Percentiles rank a stretch among this genome's conserved stretches.
Conservation (phyloP, 1,284 basidiomycete genomes). For the Sporisorium exsertum region DNA sequence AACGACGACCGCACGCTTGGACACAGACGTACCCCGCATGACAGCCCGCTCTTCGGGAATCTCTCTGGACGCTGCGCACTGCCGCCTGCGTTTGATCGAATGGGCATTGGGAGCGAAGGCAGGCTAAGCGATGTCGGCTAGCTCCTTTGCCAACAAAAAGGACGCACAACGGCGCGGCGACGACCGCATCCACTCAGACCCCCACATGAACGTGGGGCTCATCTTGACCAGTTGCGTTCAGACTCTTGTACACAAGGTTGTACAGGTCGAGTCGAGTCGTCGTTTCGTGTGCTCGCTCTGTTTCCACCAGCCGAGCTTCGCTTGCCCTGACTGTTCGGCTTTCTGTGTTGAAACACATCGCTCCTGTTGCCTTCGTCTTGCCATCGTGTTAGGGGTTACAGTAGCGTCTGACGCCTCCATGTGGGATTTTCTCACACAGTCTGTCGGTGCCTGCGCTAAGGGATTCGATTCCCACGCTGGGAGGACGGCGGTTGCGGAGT, state of each 20-base stretch:
- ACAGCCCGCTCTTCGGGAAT: constrained; percentile 4
- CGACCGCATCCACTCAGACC: constrained; percentile 1
- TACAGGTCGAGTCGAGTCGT: not conserved
- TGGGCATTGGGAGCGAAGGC: not conserved
- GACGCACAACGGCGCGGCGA: not conserved
- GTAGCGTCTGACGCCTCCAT: not conserved
- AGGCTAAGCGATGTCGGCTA: constrained; percentile 2
- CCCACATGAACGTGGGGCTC: not conserved
- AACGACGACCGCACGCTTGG: not conserved
- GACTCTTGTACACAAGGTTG: not conserved
- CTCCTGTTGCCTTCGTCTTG: not conserved
- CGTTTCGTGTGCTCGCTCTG: too few species aligned
- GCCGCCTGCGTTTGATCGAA: not conserved
- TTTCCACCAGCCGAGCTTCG: constrained; percentile 7
- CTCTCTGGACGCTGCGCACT: not conserved
- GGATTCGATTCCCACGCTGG: not conserved
- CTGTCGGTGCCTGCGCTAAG: not conserved
- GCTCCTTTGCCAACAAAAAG: not conserved
- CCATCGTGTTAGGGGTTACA: not conserved
- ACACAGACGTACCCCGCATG: constrained; percentile 1
- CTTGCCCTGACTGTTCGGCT: constrained; percentile 10
- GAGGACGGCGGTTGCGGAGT: too few species aligned
- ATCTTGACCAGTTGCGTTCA: not conserved
- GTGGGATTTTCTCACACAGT: not conserved
- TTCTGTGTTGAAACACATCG: not conserved